phyloP scores from a whole-genome alignment of 1,284 basidiomycete genomes.

The Trichosporon ovoides region DNA sequence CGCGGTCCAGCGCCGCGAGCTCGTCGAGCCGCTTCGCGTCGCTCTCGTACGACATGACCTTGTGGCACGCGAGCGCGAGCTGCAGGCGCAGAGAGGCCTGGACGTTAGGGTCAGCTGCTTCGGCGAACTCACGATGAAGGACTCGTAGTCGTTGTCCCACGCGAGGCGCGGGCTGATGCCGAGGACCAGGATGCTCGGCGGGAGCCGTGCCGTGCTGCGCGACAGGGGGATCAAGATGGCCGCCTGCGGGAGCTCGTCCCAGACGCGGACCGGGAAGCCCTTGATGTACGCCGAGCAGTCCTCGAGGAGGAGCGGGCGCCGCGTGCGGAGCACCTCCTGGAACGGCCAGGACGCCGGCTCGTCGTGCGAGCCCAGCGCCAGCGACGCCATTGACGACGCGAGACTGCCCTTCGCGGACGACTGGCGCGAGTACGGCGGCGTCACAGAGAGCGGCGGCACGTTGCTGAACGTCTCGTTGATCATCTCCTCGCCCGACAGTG shows the following conservation, averaged over 20 bases:
- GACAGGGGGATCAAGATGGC: slow-evolving; percentile 48
- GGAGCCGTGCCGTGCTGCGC: slow-evolving; percentile 38
- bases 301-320: slow-evolving; percentile 38
- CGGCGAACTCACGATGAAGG: slow-evolving; percentile 37
- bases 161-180: slow-evolving; percentile 45
- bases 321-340: slow-evolving; percentile 32
- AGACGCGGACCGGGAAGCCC: slow-evolving; percentile 39
- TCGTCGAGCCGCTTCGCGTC: slow-evolving; percentile 45
- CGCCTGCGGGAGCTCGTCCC: slow-evolving; percentile 44
- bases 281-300: slow-evolving; percentile 38
- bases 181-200: slow-evolving; percentile 44
- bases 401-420: not conserved
- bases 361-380: not conserved
- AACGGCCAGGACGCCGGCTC: slow-evolving; percentile 33
- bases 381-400: not conserved
- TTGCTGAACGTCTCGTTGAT: slow-evolving; percentile 11
- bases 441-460: not conserved
- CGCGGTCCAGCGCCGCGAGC: slow-evolving; percentile 48
- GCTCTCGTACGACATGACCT: slow-evolving; percentile 22
- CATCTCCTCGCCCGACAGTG: slow-evolving; percentile 6
- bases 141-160: slow-evolving; percentile 45
- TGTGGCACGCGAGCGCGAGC: slow-evolving; percentile 11
- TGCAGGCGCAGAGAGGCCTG: slow-evolving; percentile 21
- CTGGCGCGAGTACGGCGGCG: not conserved
- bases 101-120: not conserved